A percentile compares a stretch with the other conserved stretches of the same genome.
Conservation (phyloP, 805 yeast genomes). For the Yarrowia alimentaria region DNA sequence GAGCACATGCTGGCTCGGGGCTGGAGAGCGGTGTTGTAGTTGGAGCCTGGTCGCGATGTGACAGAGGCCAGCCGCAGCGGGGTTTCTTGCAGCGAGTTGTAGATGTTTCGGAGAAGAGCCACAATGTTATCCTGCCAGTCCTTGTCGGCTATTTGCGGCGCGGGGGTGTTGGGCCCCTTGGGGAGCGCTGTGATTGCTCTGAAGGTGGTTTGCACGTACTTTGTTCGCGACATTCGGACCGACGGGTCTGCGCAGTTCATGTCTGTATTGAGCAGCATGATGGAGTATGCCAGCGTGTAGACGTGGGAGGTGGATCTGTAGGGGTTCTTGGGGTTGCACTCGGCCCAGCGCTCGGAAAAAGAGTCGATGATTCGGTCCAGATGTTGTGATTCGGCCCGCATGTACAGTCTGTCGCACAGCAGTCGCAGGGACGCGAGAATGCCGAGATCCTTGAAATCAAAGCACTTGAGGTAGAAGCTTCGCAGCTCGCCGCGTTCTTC, state of each 20-base stretch:
- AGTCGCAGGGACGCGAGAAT: constrained; percentile 55
- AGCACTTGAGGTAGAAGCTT: constrained; percentile 38
- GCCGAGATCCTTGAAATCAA: constrained; percentile 48
- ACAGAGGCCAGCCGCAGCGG: constrained; percentile 32
- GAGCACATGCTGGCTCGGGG: not conserved
- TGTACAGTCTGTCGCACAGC: constrained; percentile 62
- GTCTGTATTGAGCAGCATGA: constrained; percentile 74
- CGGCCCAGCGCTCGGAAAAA: constrained; percentile 63
- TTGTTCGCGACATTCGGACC: constrained; percentile 42
- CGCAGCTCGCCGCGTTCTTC: constrained; percentile 31
- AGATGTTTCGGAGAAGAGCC: constrained; percentile 31
- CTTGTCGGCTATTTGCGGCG: too few relatives aligned
- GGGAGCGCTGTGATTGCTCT: constrained; percentile 29
- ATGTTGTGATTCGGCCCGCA: constrained; percentile 80
- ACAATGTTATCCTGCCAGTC: constrained; percentile 33
- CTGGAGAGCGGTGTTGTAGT: not conserved
- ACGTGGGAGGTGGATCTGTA: constrained; percentile 56
- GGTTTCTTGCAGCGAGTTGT: constrained; percentile 33
- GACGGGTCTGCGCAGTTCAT: constrained; percentile 53
- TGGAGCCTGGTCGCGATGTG: not conserved
- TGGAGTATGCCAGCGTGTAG: constrained; percentile 68
- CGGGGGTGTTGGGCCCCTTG: too few relatives aligned
- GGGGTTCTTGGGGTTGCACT: constrained; percentile 48
- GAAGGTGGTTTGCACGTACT: constrained; percentile 34
- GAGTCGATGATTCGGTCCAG: constrained; percentile 70